These are phyloP conservation scores for Botryotinia convoluta DNA, from an alignment of 2,329 filamentous ascomycete genomes.

Conservation along the genomic window DNA sequence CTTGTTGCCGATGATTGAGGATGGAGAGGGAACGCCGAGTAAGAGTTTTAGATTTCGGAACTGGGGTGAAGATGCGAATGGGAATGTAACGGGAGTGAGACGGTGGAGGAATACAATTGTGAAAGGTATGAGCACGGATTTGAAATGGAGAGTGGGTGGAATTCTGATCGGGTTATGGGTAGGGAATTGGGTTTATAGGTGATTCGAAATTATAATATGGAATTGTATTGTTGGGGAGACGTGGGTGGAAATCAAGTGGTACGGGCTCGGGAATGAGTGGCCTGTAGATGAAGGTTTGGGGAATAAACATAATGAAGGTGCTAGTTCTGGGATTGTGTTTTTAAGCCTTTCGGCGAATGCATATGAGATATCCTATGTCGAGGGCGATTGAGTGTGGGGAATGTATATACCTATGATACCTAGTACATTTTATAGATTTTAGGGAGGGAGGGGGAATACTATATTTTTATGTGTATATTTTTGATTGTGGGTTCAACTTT, in stretches of 20 bases:
- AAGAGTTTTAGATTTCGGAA: constrained; percentile 28
- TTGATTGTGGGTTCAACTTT: not conserved
- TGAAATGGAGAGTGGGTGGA: constrained; percentile 23
- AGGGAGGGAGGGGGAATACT: not conserved
- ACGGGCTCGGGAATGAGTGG: not conserved
- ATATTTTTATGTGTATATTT: not conserved
- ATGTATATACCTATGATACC: not conserved
- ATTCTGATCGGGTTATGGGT: constrained; percentile 25
- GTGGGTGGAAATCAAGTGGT: not conserved
- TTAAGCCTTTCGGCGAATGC: not conserved
- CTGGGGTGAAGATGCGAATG: constrained; percentile 12
- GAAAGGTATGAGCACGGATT: constrained; percentile 1
- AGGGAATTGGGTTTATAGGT: constrained; percentile 27
- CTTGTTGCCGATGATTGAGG: constrained; percentile 16
- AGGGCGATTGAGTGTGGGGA: not conserved
- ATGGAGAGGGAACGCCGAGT: constrained; percentile 18
- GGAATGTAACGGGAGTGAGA: not conserved
- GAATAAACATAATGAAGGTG: not conserved
- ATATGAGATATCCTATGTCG: not conserved
- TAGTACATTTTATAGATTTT: not conserved
- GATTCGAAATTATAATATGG: not conserved
- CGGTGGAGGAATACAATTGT: not conserved
- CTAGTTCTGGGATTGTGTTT: not conserved
- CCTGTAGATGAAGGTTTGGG: not conserved
- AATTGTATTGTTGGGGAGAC: not conserved